These are phyloP conservation scores for Choricystis sp. DNA, from an alignment of 139 green algal genomes.

Conservation along the genomic window DNA sequence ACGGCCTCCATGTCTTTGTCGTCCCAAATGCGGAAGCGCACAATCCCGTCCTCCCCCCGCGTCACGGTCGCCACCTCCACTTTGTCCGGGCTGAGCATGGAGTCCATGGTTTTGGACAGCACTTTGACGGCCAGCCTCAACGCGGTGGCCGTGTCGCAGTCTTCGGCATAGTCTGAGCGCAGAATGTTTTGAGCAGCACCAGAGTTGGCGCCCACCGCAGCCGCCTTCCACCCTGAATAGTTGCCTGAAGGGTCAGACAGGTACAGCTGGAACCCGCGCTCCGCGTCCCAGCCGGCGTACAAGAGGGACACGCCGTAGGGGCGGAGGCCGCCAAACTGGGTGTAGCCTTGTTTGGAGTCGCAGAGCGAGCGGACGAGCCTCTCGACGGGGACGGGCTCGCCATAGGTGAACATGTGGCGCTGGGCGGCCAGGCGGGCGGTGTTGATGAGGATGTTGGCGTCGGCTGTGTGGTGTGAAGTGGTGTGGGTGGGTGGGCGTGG, in stretches of 20 bases:
- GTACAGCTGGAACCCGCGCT: conserved; percentile 90
- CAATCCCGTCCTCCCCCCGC: conserved; percentile 24
- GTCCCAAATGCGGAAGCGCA: conserved; percentile 57
- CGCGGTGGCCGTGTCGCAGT: conserved; percentile 20
- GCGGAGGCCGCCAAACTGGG: conserved; percentile 89
- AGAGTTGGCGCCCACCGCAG: conserved; percentile 83
- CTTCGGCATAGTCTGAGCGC: conserved; percentile 73
- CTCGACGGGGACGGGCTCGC: conserved; percentile 92
- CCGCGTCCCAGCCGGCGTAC: conserved; percentile 79
- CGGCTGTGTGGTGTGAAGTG: conserved; percentile 31
- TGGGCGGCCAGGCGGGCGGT: conserved; percentile 66
- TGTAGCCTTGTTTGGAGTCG: conserved; percentile 96
- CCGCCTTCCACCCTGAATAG: conserved; percentile 95
- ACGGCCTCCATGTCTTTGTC: conserved; percentile 53
- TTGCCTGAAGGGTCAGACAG: conserved; percentile 91
- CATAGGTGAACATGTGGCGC: conserved; percentile 73
- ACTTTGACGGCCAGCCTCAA: conserved; percentile 75
- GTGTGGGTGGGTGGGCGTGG: too few species aligned
- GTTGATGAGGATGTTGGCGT: conserved; percentile 99
- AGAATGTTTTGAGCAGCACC: conserved; percentile 72
- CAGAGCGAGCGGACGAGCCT: conserved; percentile 86
- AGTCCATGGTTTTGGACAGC: conserved; percentile 95
- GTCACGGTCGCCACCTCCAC: conserved; percentile 82
- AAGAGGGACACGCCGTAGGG: conserved; percentile 96
- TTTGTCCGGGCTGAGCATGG: conserved; percentile 78